Base-by-base conservation (phyloP, 2,329 filamentous ascomycete genomes). In the Stachybotrys chartarum region DNA sequence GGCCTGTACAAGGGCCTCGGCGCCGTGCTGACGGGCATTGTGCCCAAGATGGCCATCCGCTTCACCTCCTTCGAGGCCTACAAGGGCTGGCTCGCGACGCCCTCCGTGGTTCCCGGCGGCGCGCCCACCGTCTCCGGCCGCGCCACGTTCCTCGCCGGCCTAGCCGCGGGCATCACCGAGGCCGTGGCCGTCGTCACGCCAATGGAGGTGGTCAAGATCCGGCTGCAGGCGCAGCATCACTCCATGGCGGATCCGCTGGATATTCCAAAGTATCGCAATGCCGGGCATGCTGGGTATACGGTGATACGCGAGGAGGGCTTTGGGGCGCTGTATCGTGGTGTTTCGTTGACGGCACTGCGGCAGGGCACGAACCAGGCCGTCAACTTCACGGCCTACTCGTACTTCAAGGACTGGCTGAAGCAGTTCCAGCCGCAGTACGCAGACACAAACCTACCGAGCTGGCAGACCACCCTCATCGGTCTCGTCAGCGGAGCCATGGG, bases 161-260 rank as follows among this genome's bases (percentile, higher is more conserved):
- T 99, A 50, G 84, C 89, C 30, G 94, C 94, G 30, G 94, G 94
- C 74, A 86, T 99, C 17, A 97, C 94, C 18, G 94, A 99, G 81
- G 94, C 94, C 61, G 93, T 99, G 49, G 87, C 90, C 51, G 90
- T 99, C 53, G 94, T 99, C 55, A 97, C 92, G 32, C 94, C 94
- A 6, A 99, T 99, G 94, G 94, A 99, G 78, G 94, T 99, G 59
- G 85, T 99, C 75, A 99, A 99, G 83, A 99, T 99, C 70, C 89
- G 94, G 51, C 83, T 99, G 63, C 94, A 99, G 80, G 93, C 93
- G 5, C 94, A 99, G 76, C 90, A 97, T 77, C 94, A 99, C 83
- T 91, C 85, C 70, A 94, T 99, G 87, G 91, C 94, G 51, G 94
- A 99, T 70, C 94, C 94, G 6, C 86, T 97, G 63, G 94, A 97